These are phyloP conservation scores for Mucor mucedo DNA, from an alignment of 371 early-diverging fungal species.

Conservation along the genomic window DNA sequence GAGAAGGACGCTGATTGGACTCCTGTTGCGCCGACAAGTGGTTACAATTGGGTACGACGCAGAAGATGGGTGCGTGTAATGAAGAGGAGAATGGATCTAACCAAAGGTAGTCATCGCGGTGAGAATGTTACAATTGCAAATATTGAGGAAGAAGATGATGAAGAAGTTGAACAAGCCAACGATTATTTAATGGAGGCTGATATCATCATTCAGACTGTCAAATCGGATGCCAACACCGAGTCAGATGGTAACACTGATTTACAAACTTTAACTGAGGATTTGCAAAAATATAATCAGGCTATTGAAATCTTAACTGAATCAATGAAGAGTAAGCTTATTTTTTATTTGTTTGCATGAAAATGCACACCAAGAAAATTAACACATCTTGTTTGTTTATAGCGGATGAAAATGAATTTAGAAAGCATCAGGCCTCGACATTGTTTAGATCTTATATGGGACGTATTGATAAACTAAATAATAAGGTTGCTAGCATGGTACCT, in stretches of 20 bases:
- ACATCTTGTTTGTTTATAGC: slow-evolving; percentile 1
- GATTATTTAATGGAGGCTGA: slow-evolving; percentile 32
- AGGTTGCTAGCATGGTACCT: slow-evolving; percentile 5
- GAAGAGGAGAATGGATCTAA: slow-evolving; percentile 67
- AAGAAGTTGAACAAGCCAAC: not conserved
- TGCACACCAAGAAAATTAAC: not conserved
- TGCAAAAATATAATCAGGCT: slow-evolving; percentile 15
- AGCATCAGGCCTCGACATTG: slow-evolving; percentile 22
- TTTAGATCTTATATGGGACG: slow-evolving; percentile 21
- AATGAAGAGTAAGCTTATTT: slow-evolving; percentile 4
- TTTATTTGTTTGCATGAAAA: not conserved
- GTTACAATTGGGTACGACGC: slow-evolving; percentile 73
- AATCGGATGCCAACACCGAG: slow-evolving; percentile 14
- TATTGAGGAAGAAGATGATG: slow-evolving; percentile 15
- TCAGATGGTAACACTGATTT: slow-evolving; percentile 8
- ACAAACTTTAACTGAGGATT: slow-evolving; percentile 5
- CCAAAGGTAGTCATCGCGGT: slow-evolving; percentile 33
- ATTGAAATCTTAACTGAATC: slow-evolving; percentile 3
- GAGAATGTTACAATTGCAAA: slow-evolving; percentile 16
- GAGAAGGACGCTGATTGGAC: slow-evolving; percentile 60
- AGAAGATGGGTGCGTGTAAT: slow-evolving; percentile 81
- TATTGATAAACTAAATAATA: slow-evolving; percentile 20
- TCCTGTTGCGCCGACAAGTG: slow-evolving; percentile 55
- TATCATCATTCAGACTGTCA: slow-evolving; percentile 26
- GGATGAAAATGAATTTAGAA: slow-evolving; percentile 31